Base-by-base conservation (phyloP, 1,284 basidiomycete species). In the Omphalotus olearius region DNA sequence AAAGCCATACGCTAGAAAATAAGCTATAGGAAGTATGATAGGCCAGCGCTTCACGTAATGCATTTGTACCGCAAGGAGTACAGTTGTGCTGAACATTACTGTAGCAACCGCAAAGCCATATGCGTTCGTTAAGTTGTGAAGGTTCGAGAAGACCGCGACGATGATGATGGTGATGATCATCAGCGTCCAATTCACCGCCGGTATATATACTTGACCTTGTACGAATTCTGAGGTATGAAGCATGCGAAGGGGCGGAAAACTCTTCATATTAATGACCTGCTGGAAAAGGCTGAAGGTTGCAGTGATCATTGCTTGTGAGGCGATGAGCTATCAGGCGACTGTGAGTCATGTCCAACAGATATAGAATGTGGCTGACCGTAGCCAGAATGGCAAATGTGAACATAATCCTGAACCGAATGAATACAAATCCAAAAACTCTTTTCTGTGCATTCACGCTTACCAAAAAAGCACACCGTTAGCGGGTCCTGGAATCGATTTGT, bases 241-340 rank as follows among this genome's bases (percentile, higher is more conserved):
- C 72, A 85, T 79, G 5, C 73, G 69, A 7, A 85, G 72, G 48
- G 79, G 74, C 2, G 81, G 81, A 53, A 86, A 73, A 47, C 73
- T 73, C 52, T 78, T 77, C 63, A 78, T 72, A 58, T 80, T 80
- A 54, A 85, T 75, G 36, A 85, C 66, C 65, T 87, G 83, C 55
- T 85, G 82, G 13, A 79, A 60, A 30, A 86, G 67, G 57, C 77
- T 81, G 70, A 86, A 87, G 0, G 79, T 79, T 0, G 81, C 84
- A 0, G 83, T 82, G 57, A 87, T 85, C 75, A 86, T 75, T 6
- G 83, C 81, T 68, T 83, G 80, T 1, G 81, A 82, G 2, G 80
- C 80, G 28, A 80, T 75, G 38, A 80, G 66, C 78, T 80, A 51
- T 6, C 30, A 33, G 30, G 13, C 5, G 3, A 33, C 13, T 10